Evolutionary conservation across 2,329 filamentous ascomycete genomes (phyloP).

Genomic region (Akanthomyces muscarius): DNA sequence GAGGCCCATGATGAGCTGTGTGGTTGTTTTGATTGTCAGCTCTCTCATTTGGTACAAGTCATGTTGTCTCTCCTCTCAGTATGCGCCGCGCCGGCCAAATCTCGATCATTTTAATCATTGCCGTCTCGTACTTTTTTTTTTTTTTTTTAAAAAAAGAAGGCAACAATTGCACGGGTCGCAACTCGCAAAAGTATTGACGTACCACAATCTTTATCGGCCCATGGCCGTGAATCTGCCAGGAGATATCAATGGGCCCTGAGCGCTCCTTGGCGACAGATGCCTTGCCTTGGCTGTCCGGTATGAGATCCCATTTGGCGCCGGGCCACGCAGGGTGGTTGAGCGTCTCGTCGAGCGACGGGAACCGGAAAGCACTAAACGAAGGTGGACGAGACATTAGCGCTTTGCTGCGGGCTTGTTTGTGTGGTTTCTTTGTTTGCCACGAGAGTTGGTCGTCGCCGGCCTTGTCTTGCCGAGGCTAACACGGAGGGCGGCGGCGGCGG

Average conservation of each 20-base stretch:
- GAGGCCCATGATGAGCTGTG: slow-evolving; percentile 75
- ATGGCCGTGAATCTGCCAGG: slow-evolving; percentile 75
- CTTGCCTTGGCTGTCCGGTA: slow-evolving; percentile 59
- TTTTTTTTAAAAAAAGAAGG: too few species aligned
- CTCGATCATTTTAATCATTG: too few species aligned
- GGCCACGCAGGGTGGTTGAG: slow-evolving; percentile 62
- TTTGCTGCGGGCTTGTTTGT: neutral
- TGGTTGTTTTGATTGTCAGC: neutral
- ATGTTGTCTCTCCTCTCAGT: too few species aligned
- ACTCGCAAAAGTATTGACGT: slow-evolving; percentile 33
- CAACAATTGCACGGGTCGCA: too few species aligned
- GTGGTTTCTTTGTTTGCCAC: neutral
- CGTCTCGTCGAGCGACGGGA: slow-evolving; percentile 53
- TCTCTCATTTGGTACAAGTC: neutral
- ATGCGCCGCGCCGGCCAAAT: too few species aligned
- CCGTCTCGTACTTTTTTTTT: too few species aligned
- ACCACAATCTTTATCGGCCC: slow-evolving; percentile 71
- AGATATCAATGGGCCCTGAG: slow-evolving; percentile 71
- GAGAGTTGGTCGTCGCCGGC: neutral
- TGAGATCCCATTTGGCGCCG: slow-evolving; percentile 64
- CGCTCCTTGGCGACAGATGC: slow-evolving; percentile 62
- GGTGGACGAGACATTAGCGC: slow-evolving; percentile 2
- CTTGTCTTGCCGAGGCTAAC: slow-evolving; percentile 14
- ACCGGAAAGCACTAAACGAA: slow-evolving; percentile 20
- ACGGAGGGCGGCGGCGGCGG: neutral